Evolutionary conservation across 2,329 filamentous ascomycete species (phyloP), one percentile per base, ranked within the genome.

Genomic region (Ustilaginoidea virens): DNA sequence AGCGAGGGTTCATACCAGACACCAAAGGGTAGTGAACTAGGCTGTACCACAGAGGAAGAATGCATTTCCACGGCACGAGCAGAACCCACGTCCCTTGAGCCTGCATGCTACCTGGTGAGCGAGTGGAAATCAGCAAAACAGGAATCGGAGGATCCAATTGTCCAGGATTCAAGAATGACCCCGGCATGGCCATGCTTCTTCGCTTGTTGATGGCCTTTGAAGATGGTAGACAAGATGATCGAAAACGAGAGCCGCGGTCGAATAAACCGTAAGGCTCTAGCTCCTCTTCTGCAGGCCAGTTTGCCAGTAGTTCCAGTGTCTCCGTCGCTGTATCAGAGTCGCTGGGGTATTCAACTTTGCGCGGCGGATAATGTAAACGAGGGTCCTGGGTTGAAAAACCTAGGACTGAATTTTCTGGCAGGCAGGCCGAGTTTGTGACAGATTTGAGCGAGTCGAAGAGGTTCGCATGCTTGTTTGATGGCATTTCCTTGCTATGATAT

Each of bases 41-140:
- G 26, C 72, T 74, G 42, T 87, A 78, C 90, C 90, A 98, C 18
- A 94, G 62, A 0, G 82, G 72, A 20, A 73, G 61, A 20, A 96
- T 78, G 42, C 81, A 93, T 46, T 81, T 85, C 83, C 87, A 94
- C 0, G 90, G 90, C 3, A 90, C 65, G 15, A 96, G 61, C 2
- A 96, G 49, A 0, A 76, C 90, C 83, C 85, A 96, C 0, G 65
- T 74, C 0, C 78, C 77, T 27, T 78, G 73, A 2, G 61, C 56
- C 26, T 64, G 66, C 8, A 51, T 56, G 21, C 55, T 53, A 1
- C 49, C 42, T 8, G 54, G 48, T 7, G 63, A 48, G 4, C 71
- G 66, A 8, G 69, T 71, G 19, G 75, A 63, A 4, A 82, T 61
- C 5, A 92, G 54, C 2, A 87, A 59, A 22, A 87, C 54, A 1